These are phyloP conservation scores for Magnusiomyces paraingens DNA, from an alignment of 1,139 yeast genomes.

Conservation along the genomic window DNA sequence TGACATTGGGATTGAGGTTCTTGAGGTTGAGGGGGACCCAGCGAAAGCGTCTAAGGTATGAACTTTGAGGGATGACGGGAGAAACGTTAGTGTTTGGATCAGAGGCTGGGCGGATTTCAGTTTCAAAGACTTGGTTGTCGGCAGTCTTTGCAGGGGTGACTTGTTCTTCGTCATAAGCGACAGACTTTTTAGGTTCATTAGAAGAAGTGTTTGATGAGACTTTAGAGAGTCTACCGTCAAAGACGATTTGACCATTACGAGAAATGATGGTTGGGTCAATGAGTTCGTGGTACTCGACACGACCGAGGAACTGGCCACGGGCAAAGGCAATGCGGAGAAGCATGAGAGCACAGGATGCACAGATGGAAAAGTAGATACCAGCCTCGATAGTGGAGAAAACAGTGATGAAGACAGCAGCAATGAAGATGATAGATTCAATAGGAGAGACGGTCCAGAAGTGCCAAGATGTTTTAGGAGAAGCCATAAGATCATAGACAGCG, in stretches of 20 bases:
- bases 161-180: background rate
- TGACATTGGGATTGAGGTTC: conserved; percentile 51
- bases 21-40: conserved; percentile 74
- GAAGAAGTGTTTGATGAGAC: background rate
- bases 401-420: conserved; percentile 70
- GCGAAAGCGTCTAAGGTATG: conserved; percentile 17
- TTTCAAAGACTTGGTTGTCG: background rate
- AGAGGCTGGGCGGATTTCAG: background rate
- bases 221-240: conserved; percentile 2
- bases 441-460: conserved; percentile 74
- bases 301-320: conserved; percentile 75
- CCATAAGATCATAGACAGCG: conserved; percentile 86
- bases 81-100: background rate
- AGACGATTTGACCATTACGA: conserved; percentile 67
- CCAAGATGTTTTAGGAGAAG: conserved; percentile 65
- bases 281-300: conserved; percentile 40
- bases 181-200: background rate
- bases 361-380: conserved; percentile 86
- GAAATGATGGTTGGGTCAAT: conserved; percentile 48
- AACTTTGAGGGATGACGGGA: background rate
- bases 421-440: conserved; percentile 66
- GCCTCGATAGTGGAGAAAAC: conserved; percentile 78
- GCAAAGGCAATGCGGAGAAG: conserved; percentile 76
- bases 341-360: conserved; percentile 72
- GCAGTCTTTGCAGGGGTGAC: background rate